phyloP scores from a whole-genome alignment of 192 early-diverging fungal species.

The Gryganskiella cystojenkinii region DNA sequence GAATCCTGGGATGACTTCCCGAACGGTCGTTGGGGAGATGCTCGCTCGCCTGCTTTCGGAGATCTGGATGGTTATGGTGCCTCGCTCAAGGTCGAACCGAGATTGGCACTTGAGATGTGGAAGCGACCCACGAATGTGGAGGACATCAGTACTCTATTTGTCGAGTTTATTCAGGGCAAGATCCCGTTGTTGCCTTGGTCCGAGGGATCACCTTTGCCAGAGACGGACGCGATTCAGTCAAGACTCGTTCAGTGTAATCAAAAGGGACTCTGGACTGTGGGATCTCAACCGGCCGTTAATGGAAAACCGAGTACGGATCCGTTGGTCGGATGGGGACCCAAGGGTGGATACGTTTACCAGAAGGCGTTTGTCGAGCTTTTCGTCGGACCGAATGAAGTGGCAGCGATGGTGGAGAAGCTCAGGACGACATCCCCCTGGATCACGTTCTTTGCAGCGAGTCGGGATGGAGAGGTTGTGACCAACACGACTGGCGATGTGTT shows the following conservation, averaged over 20 bases:
- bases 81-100: constrained; percentile 63
- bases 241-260: constrained; percentile 67
- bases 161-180: constrained; percentile 70
- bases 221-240: constrained; percentile 74
- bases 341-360: constrained; percentile 86
- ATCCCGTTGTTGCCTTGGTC: constrained; percentile 78
- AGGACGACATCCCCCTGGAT: constrained; percentile 67
- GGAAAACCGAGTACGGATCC: constrained; percentile 73
- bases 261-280: constrained; percentile 80
- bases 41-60: constrained; percentile 80
- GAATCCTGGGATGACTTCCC: constrained; percentile 91
- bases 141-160: constrained; percentile 76
- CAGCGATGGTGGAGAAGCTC: constrained; percentile 63
- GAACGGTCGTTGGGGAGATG: constrained; percentile 90
- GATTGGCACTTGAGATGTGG: constrained; percentile 74
- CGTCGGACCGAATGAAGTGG: constrained; percentile 68
- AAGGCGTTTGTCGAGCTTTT: constrained; percentile 91
- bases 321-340: constrained; percentile 87
- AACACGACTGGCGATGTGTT: constrained; percentile 35
- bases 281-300: constrained; percentile 86
- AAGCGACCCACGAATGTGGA: constrained; percentile 59
- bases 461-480: constrained; percentile 56
- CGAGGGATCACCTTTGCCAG: constrained; percentile 64
- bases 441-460: constrained; percentile 93
- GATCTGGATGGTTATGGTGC: constrained; percentile 75